Evolutionary conservation across 2,329 filamentous ascomycete genomes (phyloP).

Genomic region (Botrytis byssoidea): DNA sequence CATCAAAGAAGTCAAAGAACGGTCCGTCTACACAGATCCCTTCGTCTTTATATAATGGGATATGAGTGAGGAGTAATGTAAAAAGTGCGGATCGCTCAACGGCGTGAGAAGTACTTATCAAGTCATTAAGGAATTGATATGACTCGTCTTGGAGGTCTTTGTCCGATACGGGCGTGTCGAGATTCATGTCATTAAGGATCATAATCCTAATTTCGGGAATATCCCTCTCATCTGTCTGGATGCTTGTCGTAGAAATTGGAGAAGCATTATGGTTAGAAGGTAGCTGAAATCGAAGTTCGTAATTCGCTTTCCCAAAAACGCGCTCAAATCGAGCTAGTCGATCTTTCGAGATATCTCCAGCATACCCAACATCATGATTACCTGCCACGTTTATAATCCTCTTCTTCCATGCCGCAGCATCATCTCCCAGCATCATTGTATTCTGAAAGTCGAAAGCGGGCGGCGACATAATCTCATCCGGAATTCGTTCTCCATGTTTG

Average conservation of each 20-base stretch:
- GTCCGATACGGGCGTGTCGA: constrained; percentile 77
- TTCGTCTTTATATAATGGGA: constrained; percentile 80
- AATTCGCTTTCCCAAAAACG: constrained; percentile 84
- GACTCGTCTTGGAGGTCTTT: constrained; percentile 69
- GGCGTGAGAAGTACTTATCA: constrained; percentile 61
- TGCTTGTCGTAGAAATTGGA: constrained; percentile 40
- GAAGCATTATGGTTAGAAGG: constrained; percentile 40
- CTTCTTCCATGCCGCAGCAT: constrained; percentile 62
- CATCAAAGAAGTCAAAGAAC: constrained; percentile 73
- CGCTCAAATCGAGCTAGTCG: constrained; percentile 79
- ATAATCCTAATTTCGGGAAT: constrained; percentile 75
- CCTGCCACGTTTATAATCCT: constrained; percentile 87
- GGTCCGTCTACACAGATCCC: constrained; percentile 84
- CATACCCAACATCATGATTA: constrained; percentile 96
- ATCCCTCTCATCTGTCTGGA: constrained; percentile 48
- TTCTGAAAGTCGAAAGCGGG: constrained; percentile 42
- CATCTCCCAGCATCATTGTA: constrained; percentile 39
- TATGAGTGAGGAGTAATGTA: constrained; percentile 86
- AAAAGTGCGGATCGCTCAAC: constrained; percentile 65
- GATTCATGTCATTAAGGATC: constrained; percentile 88
- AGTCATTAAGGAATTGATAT: constrained; percentile 71
- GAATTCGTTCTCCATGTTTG: constrained; percentile 62
- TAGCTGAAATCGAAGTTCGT: constrained; percentile 75
- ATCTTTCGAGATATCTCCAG: constrained; percentile 78
- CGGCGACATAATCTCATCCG: constrained; percentile 54